These are phyloP conservation scores for Sphaerulina populicola DNA, from an alignment of 2,329 filamentous ascomycete genomes.

Conservation along the genomic window DNA sequence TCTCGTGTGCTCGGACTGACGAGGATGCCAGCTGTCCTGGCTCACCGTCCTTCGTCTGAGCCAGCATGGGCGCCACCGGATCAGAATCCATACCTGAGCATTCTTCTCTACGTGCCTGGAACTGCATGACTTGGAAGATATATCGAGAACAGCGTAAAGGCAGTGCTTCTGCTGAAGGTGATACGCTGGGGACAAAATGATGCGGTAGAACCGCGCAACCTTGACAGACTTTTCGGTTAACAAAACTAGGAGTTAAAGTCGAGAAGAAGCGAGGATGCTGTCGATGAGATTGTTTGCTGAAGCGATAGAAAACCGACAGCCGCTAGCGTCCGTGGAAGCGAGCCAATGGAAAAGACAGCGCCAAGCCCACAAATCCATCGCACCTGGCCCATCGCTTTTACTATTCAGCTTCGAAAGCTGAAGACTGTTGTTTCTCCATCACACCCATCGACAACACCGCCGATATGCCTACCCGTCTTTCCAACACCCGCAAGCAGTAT, in stretches of 20 bases:
- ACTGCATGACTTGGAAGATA: background rate
- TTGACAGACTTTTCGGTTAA: constrained; percentile 9
- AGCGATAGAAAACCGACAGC: constrained; percentile 2
- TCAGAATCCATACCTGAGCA: background rate
- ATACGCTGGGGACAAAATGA: background rate
- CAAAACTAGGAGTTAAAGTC: constrained; percentile 4
- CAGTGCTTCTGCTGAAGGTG: background rate
- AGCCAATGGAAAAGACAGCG: background rate
- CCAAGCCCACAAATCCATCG: constrained; percentile 3
- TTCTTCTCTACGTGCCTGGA: background rate
- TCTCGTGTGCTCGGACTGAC: background rate
- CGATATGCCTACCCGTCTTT: constrained; percentile 62
- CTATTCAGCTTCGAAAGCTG: constrained; percentile 1
- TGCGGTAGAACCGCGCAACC: constrained; percentile 6
- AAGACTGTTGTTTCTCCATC: background rate
- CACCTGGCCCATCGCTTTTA: background rate
- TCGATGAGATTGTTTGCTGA: background rate
- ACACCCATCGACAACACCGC: constrained; percentile 15
- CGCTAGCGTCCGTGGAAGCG: background rate
- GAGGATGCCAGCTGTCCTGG: background rate
- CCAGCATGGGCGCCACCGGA: background rate
- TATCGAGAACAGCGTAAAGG: background rate
- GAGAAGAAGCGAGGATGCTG: constrained; percentile 6
- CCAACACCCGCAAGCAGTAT: constrained; percentile 72
- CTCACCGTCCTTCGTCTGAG: background rate